phyloP scores from a whole-genome alignment of 768 basidiomycete species.

The Coprinopsis strossmayeri region DNA sequence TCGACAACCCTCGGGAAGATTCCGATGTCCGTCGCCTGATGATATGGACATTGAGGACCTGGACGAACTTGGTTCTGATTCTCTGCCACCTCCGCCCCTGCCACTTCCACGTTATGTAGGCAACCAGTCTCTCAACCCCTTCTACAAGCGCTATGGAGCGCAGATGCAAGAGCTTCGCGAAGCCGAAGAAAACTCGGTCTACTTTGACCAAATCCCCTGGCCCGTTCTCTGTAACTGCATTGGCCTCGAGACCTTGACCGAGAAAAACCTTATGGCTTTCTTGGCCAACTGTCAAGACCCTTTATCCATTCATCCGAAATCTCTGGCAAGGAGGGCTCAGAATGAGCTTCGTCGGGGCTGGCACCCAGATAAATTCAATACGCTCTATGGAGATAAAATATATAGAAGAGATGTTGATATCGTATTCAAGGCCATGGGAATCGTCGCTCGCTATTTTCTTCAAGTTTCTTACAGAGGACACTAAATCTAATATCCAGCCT shows the following conservation, averaged over 20 bases:
- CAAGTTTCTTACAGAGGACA: too few species aligned
- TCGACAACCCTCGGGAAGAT: too few species aligned
- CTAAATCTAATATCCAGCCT: too few species aligned
- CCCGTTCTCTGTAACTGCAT: background rate
- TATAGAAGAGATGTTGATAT: background rate
- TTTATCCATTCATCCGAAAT: background rate
- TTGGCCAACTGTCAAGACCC: background rate
- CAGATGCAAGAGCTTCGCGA: background rate
- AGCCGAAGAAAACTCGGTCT: background rate
- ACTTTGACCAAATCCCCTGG: background rate
- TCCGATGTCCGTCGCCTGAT: too few species aligned
- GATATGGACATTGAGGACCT: too few species aligned
- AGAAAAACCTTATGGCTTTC: background rate
- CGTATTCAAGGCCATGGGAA: background rate
- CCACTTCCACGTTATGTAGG: too few species aligned
- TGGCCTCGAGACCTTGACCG: background rate
- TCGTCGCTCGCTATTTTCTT: too few species aligned
- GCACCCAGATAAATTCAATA: slow-evolving; percentile 5
- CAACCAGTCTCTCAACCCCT: too few species aligned
- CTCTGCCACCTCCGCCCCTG: too few species aligned
- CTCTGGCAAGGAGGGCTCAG: background rate
- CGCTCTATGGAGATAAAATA: background rate
- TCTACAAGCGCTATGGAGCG: background rate
- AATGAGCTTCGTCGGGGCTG: background rate
- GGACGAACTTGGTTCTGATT: too few species aligned